Percentiles rank a stretch among this genome's conserved stretches.
Conservation (phyloP, 169 alveolate genomes). For the Theileria parva region DNA sequence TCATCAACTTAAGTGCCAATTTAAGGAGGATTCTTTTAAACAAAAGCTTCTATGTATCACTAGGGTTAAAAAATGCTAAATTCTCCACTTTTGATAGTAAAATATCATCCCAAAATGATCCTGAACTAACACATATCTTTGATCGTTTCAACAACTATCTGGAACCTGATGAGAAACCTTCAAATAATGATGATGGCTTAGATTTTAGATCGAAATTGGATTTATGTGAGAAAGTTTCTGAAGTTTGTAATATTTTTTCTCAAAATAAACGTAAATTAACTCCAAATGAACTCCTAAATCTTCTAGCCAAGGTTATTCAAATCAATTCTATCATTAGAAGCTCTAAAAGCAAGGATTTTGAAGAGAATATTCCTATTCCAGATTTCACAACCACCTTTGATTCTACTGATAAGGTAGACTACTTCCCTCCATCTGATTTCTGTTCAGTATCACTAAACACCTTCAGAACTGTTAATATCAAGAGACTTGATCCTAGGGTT, state of each 20-base stretch:
- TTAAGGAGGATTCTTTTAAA: constrained; percentile 9
- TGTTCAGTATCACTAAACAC: constrained; percentile 17
- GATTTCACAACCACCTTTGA: neutral
- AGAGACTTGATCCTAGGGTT: constrained; percentile 34
- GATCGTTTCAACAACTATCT: neutral
- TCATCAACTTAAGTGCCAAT: neutral
- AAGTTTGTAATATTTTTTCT: constrained; percentile 33
- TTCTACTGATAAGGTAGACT: neutral
- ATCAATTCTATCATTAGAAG: neutral
- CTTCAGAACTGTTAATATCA: constrained; percentile 1
- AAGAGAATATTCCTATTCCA: constrained; percentile 5
- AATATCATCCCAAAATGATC: neutral
- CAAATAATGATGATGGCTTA: neutral
- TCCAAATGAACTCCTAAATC: constrained; percentile 29
- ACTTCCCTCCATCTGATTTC: neutral
- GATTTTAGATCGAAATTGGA: neutral
- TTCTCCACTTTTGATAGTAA: neutral
- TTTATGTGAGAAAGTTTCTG: constrained; percentile 31
- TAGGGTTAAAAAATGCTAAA: neutral
- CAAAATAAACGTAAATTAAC: constrained; percentile 10
- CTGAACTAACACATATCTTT: neutral
- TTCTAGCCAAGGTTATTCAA: constrained; percentile 45
- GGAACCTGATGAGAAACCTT: neutral
- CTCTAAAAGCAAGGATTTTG: constrained; percentile 2
- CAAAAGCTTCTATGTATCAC: neutral